Evolutionary conservation across 768 basidiomycete species (phyloP), one percentile per base, ranked within the genome.

Genomic region (Gymnopilus dilepis): DNA sequence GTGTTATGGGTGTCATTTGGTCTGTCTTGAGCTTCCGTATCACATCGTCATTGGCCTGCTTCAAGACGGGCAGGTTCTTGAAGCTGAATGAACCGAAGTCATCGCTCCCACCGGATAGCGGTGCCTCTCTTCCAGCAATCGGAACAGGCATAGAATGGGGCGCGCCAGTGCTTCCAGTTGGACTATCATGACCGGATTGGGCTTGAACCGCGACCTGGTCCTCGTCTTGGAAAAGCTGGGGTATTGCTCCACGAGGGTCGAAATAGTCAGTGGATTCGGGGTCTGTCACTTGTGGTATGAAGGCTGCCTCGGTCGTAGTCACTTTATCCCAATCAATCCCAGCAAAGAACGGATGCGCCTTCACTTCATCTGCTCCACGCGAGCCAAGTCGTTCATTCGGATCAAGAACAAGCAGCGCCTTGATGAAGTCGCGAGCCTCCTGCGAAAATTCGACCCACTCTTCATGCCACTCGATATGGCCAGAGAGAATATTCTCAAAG

Each of bases 211-310:
- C 76, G 65, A 86, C 70, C 42, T 82, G 80, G 52, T 95, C 94
- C 48, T 96, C 94, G 60, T 98, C 97, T 48, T 94, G 90, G 83
- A 99, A 97, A 34, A 93, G 77, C 70, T 95, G 92, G 30, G 90
- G 86, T 43, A 92, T 86, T 15, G 97, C 97, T 3, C 97, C 97
- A 43, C 97, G 89, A 62, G 95, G 86, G 77, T 99, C 97, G 69
- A 99, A 99, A 77, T 99, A 99, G 74, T 99, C 97, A n/a, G 97
- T 99, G 21, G 95, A 97, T 77, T 98, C 96, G 4, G 96, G 95
- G 75, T 99, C 96, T 13, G 91, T 86, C 33, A 97, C 87, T 70
- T 95, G 91, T 48, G 97, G 97, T 54, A 99, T 94, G 78, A 99
- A 99, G 31, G 90, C 92, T 9, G 95, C 95, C 76, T 97, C 92